These are phyloP conservation scores for Rhodomyrtus psidioides DNA, from an alignment of 441 rosid genomes.

Conservation along the genomic window DNA sequence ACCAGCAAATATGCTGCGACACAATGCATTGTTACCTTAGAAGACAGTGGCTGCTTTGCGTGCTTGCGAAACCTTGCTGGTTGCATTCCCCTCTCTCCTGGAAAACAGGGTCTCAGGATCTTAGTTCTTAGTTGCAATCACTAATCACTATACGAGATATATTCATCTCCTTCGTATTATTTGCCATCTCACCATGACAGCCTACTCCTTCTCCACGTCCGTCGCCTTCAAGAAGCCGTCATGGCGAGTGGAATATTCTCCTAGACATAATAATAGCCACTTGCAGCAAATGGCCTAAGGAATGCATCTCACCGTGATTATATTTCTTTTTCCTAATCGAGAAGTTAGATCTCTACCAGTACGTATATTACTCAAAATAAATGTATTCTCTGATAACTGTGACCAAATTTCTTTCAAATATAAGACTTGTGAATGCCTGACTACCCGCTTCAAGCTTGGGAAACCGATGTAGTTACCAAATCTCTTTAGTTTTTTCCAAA, in stretches of 20 bases:
- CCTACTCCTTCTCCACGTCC: not conserved
- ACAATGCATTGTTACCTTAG: not conserved
- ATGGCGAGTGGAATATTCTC: not conserved
- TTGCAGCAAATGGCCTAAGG: not conserved
- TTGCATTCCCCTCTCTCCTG: too few relatives aligned
- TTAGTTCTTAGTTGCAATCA: not conserved
- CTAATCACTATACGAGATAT: not conserved
- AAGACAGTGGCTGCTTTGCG: not conserved
- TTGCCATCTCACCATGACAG: not conserved
- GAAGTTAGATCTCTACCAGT: not conserved
- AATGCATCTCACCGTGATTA: not conserved
- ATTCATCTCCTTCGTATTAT: not conserved
- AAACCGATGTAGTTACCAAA: not conserved
- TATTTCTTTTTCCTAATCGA: not conserved
- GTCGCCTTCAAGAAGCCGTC: not conserved
- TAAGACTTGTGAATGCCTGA: not conserved
- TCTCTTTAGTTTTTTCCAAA: too few relatives aligned
- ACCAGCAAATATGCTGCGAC: not conserved
- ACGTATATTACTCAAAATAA: not conserved
- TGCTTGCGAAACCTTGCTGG: not conserved
- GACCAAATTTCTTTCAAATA: not conserved
- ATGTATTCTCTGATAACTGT: not conserved
- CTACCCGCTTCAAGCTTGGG: not conserved
- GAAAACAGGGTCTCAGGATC: not conserved
- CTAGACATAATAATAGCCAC: not conserved